Evolutionary conservation across 495 filamentous ascomycete species (phyloP).

Genomic region (Clavariopsis aquatica): DNA sequence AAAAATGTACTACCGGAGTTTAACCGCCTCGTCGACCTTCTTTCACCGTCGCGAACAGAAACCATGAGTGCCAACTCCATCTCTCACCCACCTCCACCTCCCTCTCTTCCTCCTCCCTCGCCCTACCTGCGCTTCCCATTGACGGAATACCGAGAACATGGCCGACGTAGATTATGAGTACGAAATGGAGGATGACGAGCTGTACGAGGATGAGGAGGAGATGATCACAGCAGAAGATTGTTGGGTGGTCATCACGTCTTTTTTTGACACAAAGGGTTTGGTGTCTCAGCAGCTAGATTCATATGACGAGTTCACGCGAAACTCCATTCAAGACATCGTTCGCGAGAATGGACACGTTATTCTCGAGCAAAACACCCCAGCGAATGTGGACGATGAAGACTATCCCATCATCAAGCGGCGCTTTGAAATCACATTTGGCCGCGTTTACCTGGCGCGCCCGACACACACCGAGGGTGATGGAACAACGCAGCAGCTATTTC

Average conservation of each 20-base stretch:
- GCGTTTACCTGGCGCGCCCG: conserved; percentile 77
- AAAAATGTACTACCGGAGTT: background rate
- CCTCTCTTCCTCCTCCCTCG: background rate
- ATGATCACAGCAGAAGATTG: conserved; percentile 89
- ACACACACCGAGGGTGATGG: conserved; percentile 91
- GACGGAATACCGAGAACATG: conserved; percentile 17
- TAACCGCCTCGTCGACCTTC: background rate
- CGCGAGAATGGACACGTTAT: conserved; percentile 84
- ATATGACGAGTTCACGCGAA: conserved; percentile 92
- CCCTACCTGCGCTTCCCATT: background rate
- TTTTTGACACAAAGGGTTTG: conserved; percentile 92
- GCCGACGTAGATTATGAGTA: conserved; percentile 28
- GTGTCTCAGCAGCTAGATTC: conserved; percentile 98
- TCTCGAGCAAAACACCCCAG: conserved; percentile 82
- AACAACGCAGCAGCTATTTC: conserved; percentile 73
- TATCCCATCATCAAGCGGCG: conserved; percentile 78
- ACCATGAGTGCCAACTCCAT: background rate
- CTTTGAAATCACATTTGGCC: conserved; percentile 91
- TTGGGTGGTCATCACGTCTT: conserved; percentile 95
- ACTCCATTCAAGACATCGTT: conserved; percentile 89
- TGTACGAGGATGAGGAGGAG: conserved; percentile 68
- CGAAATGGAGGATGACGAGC: conserved; percentile 43
- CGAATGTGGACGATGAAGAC: conserved; percentile 59
- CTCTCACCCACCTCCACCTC: background rate
- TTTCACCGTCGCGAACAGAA: background rate